These are phyloP conservation scores for Tremellales sp. DNA, from an alignment of 1,284 basidiomycete genomes.

Conservation along the genomic window DNA sequence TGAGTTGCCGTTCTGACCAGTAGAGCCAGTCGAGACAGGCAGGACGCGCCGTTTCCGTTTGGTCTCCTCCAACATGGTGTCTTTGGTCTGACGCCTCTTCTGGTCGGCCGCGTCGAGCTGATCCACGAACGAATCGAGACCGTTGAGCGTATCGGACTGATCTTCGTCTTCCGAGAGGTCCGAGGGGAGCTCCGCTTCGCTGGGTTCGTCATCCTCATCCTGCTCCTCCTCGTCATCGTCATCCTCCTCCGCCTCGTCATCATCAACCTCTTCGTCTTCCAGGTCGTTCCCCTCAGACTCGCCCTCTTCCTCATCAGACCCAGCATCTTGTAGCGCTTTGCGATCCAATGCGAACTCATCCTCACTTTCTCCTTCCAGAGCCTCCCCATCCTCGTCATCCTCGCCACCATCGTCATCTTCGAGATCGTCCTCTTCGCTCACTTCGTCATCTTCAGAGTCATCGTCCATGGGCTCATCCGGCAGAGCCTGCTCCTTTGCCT, in stretches of 20 bases:
- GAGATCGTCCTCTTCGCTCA: constrained; percentile 17
- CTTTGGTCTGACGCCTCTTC: constrained; percentile 78
- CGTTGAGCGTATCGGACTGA: constrained; percentile 55
- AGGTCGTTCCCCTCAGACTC: constrained; percentile 48
- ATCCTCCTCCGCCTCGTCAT: constrained; percentile 51
- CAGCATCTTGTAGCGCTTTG: constrained; percentile 51
- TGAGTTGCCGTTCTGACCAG: constrained; percentile 32
- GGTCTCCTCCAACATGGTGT: constrained; percentile 63
- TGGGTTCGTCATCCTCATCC: constrained; percentile 46
- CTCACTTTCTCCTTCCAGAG: constrained; percentile 48
- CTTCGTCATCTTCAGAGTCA: constrained; percentile 21
- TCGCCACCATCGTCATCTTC: constrained; percentile 43
- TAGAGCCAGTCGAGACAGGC: constrained; percentile 44
- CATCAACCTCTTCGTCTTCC: constrained; percentile 36
- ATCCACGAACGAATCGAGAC: constrained; percentile 67
- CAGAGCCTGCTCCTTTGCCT: background rate
- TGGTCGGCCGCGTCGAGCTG: constrained; percentile 59
- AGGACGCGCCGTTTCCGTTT: constrained; percentile 43
- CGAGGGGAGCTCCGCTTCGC: constrained; percentile 54
- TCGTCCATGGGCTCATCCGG: too few species aligned
- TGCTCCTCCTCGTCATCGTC: constrained; percentile 52
- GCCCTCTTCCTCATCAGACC: constrained; percentile 32
- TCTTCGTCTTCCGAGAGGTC: constrained; percentile 56
- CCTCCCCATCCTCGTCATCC: constrained; percentile 52
- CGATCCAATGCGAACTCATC: constrained; percentile 24